These are phyloP conservation scores for Coprinopsis marcescibilis DNA, from an alignment of 768 basidiomycete genomes.

Conservation along the genomic window DNA sequence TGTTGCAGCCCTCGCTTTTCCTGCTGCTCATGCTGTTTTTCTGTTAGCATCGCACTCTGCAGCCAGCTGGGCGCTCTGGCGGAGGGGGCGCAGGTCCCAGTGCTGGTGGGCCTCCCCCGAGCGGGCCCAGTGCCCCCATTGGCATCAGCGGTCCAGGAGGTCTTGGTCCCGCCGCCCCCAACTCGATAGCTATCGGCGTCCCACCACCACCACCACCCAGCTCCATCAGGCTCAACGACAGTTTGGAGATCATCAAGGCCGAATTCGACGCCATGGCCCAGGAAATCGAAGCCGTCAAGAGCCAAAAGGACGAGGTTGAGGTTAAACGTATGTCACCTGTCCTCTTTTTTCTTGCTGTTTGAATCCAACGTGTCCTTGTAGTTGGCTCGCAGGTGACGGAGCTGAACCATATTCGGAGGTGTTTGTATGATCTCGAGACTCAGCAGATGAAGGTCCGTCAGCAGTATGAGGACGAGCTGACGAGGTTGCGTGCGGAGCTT, in stretches of 20 bases:
- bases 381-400: slow-evolving; percentile 85
- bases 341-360: slow-evolving; percentile 11
- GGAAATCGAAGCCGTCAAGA: slow-evolving; percentile 40
- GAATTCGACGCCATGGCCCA: slow-evolving; percentile 12
- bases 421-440: slow-evolving; percentile 86
- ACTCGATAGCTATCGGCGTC: background rate
- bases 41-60: slow-evolving; percentile 8
- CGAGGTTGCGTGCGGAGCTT: slow-evolving; percentile 51
- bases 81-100: background rate
- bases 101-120: background rate
- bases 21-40: background rate
- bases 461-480: slow-evolving; percentile 82
- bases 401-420: slow-evolving; percentile 81
- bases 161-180: background rate
- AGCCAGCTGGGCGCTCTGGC: slow-evolving; percentile 8
- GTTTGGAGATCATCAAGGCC: slow-evolving; percentile 12
- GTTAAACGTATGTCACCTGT: slow-evolving; percentile 57
- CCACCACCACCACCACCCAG: background rate
- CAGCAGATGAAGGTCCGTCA: slow-evolving; percentile 82
- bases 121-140: background rate
- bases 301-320: slow-evolving; percentile 88
- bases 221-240: slow-evolving; percentile 10
- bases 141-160: background rate
- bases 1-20: no score
- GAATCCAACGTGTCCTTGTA: slow-evolving; percentile 5